A percentile compares a stretch with the other conserved stretches of the same genome.
These are phyloP conservation scores for Olyra latifolia DNA, from an alignment of 176 grass and related monocot species.

Conservation along the genomic window DNA sequence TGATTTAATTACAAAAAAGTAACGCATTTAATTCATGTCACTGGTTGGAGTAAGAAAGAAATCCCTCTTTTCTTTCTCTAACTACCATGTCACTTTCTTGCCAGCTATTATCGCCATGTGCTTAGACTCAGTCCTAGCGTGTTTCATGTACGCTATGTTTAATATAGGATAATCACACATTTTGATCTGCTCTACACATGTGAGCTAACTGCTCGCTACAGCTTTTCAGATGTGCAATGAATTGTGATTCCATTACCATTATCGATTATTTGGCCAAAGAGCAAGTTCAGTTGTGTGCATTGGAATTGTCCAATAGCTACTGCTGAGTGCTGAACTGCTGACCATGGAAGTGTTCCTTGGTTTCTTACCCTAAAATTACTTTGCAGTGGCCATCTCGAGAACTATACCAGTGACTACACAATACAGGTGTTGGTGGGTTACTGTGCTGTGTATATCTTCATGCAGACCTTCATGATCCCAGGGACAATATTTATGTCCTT, in stretches of 20 bases:
- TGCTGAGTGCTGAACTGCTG: not conserved
- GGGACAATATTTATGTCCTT: slow-evolving; percentile 99
- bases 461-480: slow-evolving; percentile 99
- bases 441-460: slow-evolving; percentile 92
- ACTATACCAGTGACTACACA: slow-evolving; percentile 94
- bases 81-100: slow-evolving; percentile 42
- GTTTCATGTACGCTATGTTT: slow-evolving; percentile 27
- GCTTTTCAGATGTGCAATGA: not conserved
- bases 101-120: slow-evolving; percentile 15
- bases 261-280: slow-evolving; percentile 8
- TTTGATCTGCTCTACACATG: slow-evolving; percentile 2
- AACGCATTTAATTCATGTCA: not conserved
- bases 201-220: slow-evolving; percentile 15
- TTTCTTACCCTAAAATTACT: slow-evolving; percentile 30
- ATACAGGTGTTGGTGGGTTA: slow-evolving; percentile 92
- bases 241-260: slow-evolving; percentile 11
- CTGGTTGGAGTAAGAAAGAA: not conserved
- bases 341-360: not conserved
- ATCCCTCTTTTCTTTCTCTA: not conserved
- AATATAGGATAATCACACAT: slow-evolving; percentile 14
- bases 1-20: not conserved
- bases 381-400: slow-evolving; percentile 95
- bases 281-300: not conserved
- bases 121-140: slow-evolving; percentile 23
- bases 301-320: not conserved